A percentile compares a stretch with the other conserved stretches of the same genome.
Conservation (phyloP, 441 rosid species). For the Francoa sonchifolia region DNA sequence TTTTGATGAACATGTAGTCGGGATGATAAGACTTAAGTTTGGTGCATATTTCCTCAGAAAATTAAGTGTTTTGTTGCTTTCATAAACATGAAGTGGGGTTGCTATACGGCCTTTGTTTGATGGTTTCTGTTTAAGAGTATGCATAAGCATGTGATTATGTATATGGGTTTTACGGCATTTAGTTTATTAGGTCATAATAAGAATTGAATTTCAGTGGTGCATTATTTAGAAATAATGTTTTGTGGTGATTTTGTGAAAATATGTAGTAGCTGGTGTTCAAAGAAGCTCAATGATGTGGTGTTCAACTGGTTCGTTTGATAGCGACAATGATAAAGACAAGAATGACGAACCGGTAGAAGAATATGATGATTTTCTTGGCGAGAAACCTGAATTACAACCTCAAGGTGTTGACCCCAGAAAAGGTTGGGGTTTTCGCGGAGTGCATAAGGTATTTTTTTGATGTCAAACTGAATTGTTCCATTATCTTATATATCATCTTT, state of each 20-base stretch:
- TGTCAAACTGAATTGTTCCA: no score
- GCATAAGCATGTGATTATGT: no score
- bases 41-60: neutral
- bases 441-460: conserved; percentile 62
- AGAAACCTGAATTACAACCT: conserved; percentile 41
- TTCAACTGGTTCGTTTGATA: conserved; percentile 27
- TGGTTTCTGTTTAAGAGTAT: no score
- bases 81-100: no score
- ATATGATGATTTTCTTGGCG: conserved; percentile 25
- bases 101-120: no score
- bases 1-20: conserved; percentile 12
- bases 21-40: neutral
- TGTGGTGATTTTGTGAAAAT: conserved; percentile 6
- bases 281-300: conserved; percentile 35
- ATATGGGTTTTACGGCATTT: no score
- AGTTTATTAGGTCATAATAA: no score
- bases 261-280: conserved; percentile 27
- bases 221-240: neutral
- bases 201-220: no score
- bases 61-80: neutral
- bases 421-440: conserved; percentile 92
- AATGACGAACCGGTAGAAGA: conserved; percentile 23
- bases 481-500: no score
- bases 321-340: conserved; percentile 17
- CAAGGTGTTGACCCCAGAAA: conserved; percentile 80